Base-by-base conservation (phyloP, 106 monocot species). In the Dendrobium chrysotoxum region DNA sequence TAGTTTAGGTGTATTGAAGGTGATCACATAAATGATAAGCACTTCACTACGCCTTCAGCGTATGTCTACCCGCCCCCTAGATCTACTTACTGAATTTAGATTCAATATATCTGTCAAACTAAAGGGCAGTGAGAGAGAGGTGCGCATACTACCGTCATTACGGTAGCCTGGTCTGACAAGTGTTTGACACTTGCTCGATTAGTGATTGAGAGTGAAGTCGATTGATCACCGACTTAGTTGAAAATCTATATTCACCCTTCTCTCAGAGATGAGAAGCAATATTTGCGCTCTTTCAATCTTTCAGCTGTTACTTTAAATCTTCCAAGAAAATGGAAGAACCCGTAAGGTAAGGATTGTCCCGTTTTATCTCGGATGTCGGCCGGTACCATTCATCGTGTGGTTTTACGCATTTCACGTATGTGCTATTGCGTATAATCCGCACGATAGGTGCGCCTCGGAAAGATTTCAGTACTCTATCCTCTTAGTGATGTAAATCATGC, bases 161-260 rank as follows among this genome's bases (percentile, higher is more conserved):
- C 16, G 70, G 3, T 30, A 70, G 31, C 70, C 70, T 30, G 31
- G 31, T 70, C 54, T 54, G 54, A 42, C 64, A 64, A 64, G 64
- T 64, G 25, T 64, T 64, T 64, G 64, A 70, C 70, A 70, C 70
- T 70, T 70, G 70, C 70, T 35, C 70, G 70, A 70, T 70, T 68
- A 68, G 68, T 68, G 68, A 68, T 68, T 68, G 68, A 68, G 68
- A 70, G 70, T 35, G 70, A 70, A 70, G 68, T 68, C 68, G 68
- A 68, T 68, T 68, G 68, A 68, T 68, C 67, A 68, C 67, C 67
- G 67, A 68, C 67, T 68, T 7, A 68, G 67, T 68, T 68, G 17
- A 16, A 26, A 68, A 28, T 68, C 17, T 26, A 68, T 68, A 68
- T 30, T 7, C 67, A 68, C 58, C 58, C 58, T 61, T 61, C 58